Evolutionary conservation across 768 basidiomycete species (phyloP).

Genomic region (Leucocoprinus birnbaumii): DNA sequence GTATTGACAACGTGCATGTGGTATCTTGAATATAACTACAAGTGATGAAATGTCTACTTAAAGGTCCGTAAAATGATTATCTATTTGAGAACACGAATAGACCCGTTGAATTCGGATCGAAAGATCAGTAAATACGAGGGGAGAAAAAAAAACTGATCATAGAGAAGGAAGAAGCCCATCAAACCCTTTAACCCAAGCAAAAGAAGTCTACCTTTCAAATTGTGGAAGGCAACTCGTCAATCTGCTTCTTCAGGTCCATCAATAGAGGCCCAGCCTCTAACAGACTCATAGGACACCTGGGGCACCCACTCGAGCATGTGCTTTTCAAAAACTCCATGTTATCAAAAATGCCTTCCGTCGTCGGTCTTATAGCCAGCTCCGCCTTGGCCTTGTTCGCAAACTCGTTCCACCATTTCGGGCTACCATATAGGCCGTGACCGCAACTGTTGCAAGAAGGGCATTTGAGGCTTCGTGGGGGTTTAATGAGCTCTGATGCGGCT

Average conservation of each 20-base stretch:
- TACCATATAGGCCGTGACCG: slow-evolving; percentile 36
- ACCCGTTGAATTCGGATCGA: not conserved
- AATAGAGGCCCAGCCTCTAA: slow-evolving; percentile 59
- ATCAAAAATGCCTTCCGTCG: slow-evolving; percentile 55
- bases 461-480: slow-evolving; percentile 34
- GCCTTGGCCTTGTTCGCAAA: slow-evolving; percentile 55
- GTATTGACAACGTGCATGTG: not conserved
- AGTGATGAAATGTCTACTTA: not conserved
- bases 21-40: slow-evolving; percentile 1
- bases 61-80: not conserved
- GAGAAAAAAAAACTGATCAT: not conserved
- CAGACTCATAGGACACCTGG: slow-evolving; percentile 65
- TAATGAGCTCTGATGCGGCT: slow-evolving; percentile 46
- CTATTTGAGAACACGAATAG: not conserved
- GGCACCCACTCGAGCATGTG: slow-evolving; percentile 44
- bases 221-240: slow-evolving; percentile 47
- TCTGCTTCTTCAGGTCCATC: slow-evolving; percentile 47
- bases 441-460: slow-evolving; percentile 70
- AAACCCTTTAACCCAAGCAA: too few relatives aligned
- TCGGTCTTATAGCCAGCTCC: slow-evolving; percentile 55
- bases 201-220: slow-evolving; percentile 14
- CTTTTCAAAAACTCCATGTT: slow-evolving; percentile 53
- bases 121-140: not conserved
- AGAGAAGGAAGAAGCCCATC: not conserved
- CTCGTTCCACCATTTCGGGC: slow-evolving; percentile 72